Evolutionary conservation across 441 rosid species (phyloP), one percentile per base, ranked within the genome.

Genomic region (Mallotus japonicus): DNA sequence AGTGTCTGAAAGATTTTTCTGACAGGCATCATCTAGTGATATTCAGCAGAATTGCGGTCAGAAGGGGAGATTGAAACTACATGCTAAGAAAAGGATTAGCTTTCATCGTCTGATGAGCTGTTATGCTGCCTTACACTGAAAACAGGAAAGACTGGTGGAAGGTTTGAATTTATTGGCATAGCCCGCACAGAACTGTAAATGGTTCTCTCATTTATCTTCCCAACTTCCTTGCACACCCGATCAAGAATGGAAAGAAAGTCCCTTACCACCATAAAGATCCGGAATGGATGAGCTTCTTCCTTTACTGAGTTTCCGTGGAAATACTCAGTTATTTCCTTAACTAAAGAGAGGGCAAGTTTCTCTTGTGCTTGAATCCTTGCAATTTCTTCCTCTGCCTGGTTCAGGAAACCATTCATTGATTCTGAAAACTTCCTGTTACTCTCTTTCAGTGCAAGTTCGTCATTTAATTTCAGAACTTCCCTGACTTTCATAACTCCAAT

Each of bases 141-240:
- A 49, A 78, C 82, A 0, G 94, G 88, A 59, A 90, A 88, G 58
- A 83, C 80, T 3, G 89, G 90, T 0, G 67, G 79, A 8, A 74
- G 73, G 54, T 72, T 60, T 44, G 85, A 79, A 79, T 71, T 84
- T 8, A 67, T 62, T 0, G 83, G 87, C 65, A 87, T 72, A 2
- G 88, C 85, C 6, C 88, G 82, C 11, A 73, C 87, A 4, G 91
- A 85, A 64, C 92, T 85, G 60, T 74, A 89, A 67, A 92, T 82
- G 5, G 86, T 90, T 78, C 95, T 83, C 80, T 94, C 97, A 16
- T 92, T 90, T 69, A 89, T 80, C 86, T 85, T 90, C 13, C 95
- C 93, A 70, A 90, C 96, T 82, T 94, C 96, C 85, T 84, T 94
- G 81, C 98, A 94, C 3, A 89, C 98, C 69, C 80, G 92, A 76